Evolutionary conservation across 2,329 filamentous ascomycete genomes (phyloP).

Genomic region (Clarireedia hainanense): DNA sequence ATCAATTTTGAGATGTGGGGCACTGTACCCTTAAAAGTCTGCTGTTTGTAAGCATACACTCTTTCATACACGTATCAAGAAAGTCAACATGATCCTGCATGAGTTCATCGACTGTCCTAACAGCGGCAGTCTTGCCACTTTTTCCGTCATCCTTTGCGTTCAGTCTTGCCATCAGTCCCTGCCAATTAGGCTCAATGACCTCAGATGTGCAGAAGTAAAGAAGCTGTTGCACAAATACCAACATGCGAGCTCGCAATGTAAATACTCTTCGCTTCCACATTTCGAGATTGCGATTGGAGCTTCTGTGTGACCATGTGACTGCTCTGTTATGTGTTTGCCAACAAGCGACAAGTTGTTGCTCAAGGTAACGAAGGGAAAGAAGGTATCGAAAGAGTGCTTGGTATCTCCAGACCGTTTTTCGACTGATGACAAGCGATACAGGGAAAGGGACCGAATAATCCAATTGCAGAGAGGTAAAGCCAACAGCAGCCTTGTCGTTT

Average conservation of each 20-base stretch:
- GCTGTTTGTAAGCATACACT: slow-evolving; percentile 97
- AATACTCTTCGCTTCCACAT: slow-evolving; percentile 90
- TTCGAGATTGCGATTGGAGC: slow-evolving; percentile 65
- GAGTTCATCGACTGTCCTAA: slow-evolving; percentile 84
- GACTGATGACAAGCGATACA: slow-evolving; percentile 87
- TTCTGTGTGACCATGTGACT: slow-evolving; percentile 74
- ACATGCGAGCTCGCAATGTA: slow-evolving; percentile 87
- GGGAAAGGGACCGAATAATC: slow-evolving; percentile 95
- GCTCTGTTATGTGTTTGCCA: slow-evolving; percentile 88
- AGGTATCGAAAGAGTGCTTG: slow-evolving; percentile 94
- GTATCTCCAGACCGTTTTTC: slow-evolving; percentile 94
- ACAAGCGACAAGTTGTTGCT: slow-evolving; percentile 75
- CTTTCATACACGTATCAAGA: slow-evolving; percentile 92
- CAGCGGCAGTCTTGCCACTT: slow-evolving; percentile 30
- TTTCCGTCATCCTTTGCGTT: slow-evolving; percentile 49
- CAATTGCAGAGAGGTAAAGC: slow-evolving; percentile 87
- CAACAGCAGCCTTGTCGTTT: slow-evolving; percentile 77
- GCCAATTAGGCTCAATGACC: slow-evolving; percentile 97
- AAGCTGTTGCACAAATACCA: slow-evolving; percentile 93
- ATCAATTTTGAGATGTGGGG: background rate
- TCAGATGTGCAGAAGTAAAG: slow-evolving; percentile 96
- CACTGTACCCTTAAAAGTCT: slow-evolving; percentile 73
- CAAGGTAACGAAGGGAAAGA: slow-evolving; percentile 79
- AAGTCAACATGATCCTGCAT: slow-evolving; percentile 99
- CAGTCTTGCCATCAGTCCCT: slow-evolving; percentile 81